Evolutionary conservation across 306 rosid species (phyloP).

Genomic region (Coriaria nepalensis): DNA sequence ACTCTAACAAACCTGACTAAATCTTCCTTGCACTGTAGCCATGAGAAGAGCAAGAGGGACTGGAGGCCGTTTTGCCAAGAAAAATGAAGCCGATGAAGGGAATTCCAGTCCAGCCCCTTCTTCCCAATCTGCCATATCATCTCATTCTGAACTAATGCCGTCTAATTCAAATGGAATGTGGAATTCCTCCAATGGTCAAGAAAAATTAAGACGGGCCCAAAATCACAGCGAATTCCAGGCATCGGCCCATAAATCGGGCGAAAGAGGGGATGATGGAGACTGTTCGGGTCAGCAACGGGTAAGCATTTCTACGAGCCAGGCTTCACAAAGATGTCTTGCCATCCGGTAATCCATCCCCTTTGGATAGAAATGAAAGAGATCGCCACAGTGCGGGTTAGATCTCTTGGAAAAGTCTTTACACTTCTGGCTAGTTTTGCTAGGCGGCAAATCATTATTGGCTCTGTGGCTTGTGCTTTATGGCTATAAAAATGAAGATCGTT

Average conservation of each 20-base stretch:
- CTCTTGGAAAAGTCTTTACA: too few relatives aligned
- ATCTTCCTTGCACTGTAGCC: conserved; percentile 43
- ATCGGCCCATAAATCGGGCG: conserved; percentile 23
- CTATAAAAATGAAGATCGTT: too few relatives aligned
- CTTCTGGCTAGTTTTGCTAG: not conserved
- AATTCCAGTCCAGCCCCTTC: conserved; percentile 25
- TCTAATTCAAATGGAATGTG: conserved; percentile 57
- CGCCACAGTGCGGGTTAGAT: too few relatives aligned
- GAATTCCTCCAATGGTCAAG: conserved; percentile 49
- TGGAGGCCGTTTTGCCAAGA: conserved; percentile 96
- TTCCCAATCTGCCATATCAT: conserved; percentile 57
- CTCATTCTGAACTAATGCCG: conserved; percentile 60
- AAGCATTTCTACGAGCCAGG: conserved; percentile 35
- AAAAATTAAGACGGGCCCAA: conserved; percentile 31
- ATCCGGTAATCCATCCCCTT: conserved; percentile 24
- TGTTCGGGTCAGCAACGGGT: conserved; percentile 50
- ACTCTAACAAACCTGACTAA: not conserved
- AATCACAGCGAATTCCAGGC: conserved; percentile 32
- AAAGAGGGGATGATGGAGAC: conserved; percentile 52
- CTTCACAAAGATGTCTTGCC: conserved; percentile 56
- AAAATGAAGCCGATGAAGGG: conserved; percentile 19
- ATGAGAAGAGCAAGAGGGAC: conserved; percentile 85
- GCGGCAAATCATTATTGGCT: conserved; percentile 9
- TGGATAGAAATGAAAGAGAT: conserved; percentile 30
- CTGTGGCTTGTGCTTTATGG: too few relatives aligned